Conservation (phyloP, 1,284 basidiomycete genomes). For the Trichosporon sp. region DNA sequence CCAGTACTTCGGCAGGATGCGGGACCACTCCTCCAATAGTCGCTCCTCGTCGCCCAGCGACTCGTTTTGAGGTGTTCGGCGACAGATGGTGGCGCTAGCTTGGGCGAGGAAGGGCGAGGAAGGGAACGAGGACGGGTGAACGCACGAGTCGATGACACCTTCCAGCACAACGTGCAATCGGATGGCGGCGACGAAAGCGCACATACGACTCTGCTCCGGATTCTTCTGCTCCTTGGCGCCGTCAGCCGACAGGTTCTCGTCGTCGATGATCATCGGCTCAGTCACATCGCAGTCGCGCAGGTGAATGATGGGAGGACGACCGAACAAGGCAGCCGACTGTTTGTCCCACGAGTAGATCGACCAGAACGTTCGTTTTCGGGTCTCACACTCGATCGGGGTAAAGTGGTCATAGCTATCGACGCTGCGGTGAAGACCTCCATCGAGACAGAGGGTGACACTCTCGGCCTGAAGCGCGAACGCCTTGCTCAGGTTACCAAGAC, state of each 20-base stretch:
- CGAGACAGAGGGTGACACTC: conserved; percentile 75
- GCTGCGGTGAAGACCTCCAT: conserved; percentile 81
- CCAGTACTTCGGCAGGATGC: conserved; percentile 73
- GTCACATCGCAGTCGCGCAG: conserved; percentile 82
- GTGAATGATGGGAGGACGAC: conserved; percentile 78
- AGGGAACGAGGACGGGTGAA: conserved; percentile 54
- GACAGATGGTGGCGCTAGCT: conserved; percentile 55
- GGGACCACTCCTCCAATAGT: conserved; percentile 74
- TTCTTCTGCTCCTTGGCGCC: conserved; percentile 68
- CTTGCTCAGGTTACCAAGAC: conserved; percentile 80
- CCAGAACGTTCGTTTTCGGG: conserved; percentile 86
- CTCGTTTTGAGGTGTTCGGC: conserved; percentile 58
- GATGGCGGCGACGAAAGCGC: conserved; percentile 73
- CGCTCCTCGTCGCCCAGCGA: conserved; percentile 76
- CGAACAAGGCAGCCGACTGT: conserved; percentile 75
- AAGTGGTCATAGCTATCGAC: conserved; percentile 86
- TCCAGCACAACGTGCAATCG: conserved; percentile 81
- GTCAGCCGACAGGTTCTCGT: conserved; percentile 78
- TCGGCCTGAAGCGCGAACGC: conserved; percentile 81
- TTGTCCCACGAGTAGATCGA: conserved; percentile 93
- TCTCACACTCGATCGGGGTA: conserved; percentile 80
- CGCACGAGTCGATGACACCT: conserved; percentile 61
- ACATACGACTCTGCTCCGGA: conserved; percentile 72
- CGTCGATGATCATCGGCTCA: conserved; percentile 80
- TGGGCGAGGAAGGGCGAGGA: conserved; percentile 56